Evolutionary conservation across 83 land plant species (phyloP).

Genomic region (Picea engelmannii): DNA sequence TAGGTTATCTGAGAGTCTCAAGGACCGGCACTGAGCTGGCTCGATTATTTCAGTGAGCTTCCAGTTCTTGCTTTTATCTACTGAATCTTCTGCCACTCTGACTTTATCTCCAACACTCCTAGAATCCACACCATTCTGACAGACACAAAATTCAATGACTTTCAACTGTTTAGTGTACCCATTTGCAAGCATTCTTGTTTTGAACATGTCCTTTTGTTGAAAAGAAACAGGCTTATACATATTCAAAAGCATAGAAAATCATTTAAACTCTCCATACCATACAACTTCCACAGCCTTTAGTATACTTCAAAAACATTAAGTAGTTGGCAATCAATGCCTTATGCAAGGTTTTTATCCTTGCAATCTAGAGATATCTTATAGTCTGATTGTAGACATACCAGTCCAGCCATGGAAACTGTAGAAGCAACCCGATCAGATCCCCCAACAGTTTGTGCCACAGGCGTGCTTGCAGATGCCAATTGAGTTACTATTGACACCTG

Average conservation of each 20-base stretch:
- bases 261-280: neutral
- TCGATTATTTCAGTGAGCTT: constrained; percentile 85
- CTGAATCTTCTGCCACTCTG: constrained; percentile 63
- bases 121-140: constrained; percentile 67
- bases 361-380: neutral
- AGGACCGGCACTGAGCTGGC: constrained; percentile 73
- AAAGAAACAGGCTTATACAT: neutral
- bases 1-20: constrained; percentile 70
- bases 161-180: neutral
- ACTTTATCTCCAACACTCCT: constrained; percentile 68
- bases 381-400: constrained; percentile 14
- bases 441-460: constrained; percentile 24
- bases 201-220: neutral
- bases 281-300: neutral
- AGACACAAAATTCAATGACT: neutral
- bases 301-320: neutral
- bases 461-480: constrained; percentile 11
- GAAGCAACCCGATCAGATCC: constrained; percentile 36
- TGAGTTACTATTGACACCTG: constrained; percentile 33
- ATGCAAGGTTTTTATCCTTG: neutral
- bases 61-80: constrained; percentile 80
- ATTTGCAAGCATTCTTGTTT: neutral
- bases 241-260: neutral
- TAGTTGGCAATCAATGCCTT: neutral
- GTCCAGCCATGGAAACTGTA: constrained; percentile 27